Base-by-base conservation (phyloP, 257 asterid species). In the Linderniella brevidens region DNA sequence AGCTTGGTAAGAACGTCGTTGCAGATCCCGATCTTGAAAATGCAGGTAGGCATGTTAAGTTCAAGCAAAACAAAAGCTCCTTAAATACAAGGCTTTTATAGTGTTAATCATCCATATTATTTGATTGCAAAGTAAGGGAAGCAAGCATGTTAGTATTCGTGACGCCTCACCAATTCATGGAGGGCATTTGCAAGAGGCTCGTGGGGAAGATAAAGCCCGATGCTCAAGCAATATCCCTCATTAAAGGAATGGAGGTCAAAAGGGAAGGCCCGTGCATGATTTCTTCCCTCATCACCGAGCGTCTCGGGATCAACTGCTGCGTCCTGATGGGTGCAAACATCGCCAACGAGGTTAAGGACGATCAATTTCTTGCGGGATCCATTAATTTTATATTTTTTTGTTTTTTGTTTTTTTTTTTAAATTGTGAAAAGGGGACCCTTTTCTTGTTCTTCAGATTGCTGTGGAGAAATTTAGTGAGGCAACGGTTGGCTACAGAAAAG, bases 191-290 rank as follows among this genome's bases (percentile, higher is more conserved):
- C 67, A 78, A 53, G 57, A 75, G 65, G 58, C 49, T 85, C 14
- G 64, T 64, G 35, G 93, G 95, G 48, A 85, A 78, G 42, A 48
- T 63, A 43, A 64, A 72, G 53, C 62, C 64, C 37, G 82, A 80
- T 43, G 92, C 79, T 0, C 70, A 72, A 57, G 93, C 93, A 9
- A 77, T 84, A 56, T 84, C 95, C 10, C 68, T 84, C 13, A 76
- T 77, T 18, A 84, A 84, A 68, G 95, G 82, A 46, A 86, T 86
- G 96, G 93, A 86, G 62, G 92, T 86, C 41, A 86, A 78, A 79
- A 74, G 25, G 76, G 96, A 86, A 59, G 96, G 96, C 43, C 94
- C 94, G n/a, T 65, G 84, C 65, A 86, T 85, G 94, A 82, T 86
- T 58, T 86, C 94, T 41, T 61, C 81, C 29, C 83, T 78, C 62